Evolutionary conservation across 2,329 filamentous ascomycete genomes (phyloP).

Genomic region (Xylariales sp.): DNA sequence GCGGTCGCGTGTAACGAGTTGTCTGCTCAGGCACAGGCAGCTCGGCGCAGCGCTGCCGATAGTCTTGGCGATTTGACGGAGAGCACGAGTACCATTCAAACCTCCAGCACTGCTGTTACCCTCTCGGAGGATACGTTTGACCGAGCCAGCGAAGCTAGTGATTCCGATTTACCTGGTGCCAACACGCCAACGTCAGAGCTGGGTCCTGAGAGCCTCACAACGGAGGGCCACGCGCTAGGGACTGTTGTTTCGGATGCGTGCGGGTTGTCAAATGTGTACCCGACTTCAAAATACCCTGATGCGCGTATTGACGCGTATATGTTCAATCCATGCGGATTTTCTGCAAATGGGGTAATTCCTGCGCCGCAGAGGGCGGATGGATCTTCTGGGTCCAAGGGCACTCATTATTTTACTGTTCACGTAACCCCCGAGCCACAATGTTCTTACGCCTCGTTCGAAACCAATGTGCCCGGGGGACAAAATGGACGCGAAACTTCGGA

Average conservation of each 20-base stretch:
- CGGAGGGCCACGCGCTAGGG: conserved; percentile 89
- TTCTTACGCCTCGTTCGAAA: conserved; percentile 97
- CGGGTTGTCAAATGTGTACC: conserved; percentile 85
- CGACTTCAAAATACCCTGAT: conserved; percentile 81
- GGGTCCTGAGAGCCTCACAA: conserved; percentile 72
- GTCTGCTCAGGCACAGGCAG: conserved; percentile 61
- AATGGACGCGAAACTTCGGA: conserved; percentile 84
- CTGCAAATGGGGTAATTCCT: conserved; percentile 92
- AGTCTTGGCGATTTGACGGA: conserved; percentile 57
- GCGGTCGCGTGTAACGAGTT: conserved; percentile 81
- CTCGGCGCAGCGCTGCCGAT: conserved; percentile 54
- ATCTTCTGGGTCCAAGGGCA: conserved; percentile 44
- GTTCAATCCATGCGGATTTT: conserved; percentile 95
- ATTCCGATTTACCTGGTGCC: conserved; percentile 49
- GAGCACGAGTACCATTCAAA: conserved; percentile 29
- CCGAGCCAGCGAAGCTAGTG: conserved; percentile 69
- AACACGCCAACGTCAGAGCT: conserved; percentile 53
- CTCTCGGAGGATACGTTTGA: conserved; percentile 61
- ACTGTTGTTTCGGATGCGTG: conserved; percentile 88
- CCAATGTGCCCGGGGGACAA: conserved; percentile 88
- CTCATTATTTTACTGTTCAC: conserved; percentile 97
- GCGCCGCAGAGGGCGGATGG: conserved; percentile 53
- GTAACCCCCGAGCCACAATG: conserved; percentile 96
- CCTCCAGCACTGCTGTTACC: conserved; percentile 34
- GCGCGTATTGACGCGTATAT: conserved; percentile 93